phyloP scores from a whole-genome alignment of 2,329 filamentous ascomycete genomes.

The Huntiella omanensis region DNA sequence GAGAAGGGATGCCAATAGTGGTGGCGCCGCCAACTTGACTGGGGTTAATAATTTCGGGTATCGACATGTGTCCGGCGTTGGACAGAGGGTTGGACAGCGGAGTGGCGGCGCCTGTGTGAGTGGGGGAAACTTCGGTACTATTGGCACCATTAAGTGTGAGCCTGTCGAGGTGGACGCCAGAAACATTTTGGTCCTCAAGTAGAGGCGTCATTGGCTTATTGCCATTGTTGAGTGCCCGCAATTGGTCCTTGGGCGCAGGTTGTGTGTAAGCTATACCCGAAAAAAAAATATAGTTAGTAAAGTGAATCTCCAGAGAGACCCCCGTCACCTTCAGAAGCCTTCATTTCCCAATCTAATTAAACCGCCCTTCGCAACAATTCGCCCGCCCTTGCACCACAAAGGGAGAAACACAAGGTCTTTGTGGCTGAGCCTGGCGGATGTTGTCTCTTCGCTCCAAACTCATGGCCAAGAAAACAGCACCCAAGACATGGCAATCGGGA shows the following conservation, averaged over 20 bases:
- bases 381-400: too few species aligned
- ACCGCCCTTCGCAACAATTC: not conserved
- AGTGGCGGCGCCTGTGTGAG: conserved; percentile 12
- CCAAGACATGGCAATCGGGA: too few species aligned
- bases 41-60: conserved; percentile 15
- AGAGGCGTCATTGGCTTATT: conserved; percentile 17
- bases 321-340: not conserved
- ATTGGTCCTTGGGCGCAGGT: conserved; percentile 29
- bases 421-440: too few species aligned
- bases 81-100: conserved; percentile 11
- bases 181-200: conserved; percentile 14
- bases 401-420: too few species aligned
- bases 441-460: too few species aligned
- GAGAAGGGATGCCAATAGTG: conserved; percentile 12
- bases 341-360: not conserved
- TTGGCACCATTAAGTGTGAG: not conserved
- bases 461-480: too few species aligned
- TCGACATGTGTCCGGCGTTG: conserved; percentile 13
- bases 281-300: not conserved
- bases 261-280: conserved; percentile 39
- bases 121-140: not conserved
- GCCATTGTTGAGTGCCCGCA: conserved; percentile 10
- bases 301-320: too few species aligned
- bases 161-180: not conserved
- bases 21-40: conserved; percentile 16